These are phyloP conservation scores for Erythrophleum ivorense DNA, from an alignment of 331 rosid species.

Conservation along the genomic window DNA sequence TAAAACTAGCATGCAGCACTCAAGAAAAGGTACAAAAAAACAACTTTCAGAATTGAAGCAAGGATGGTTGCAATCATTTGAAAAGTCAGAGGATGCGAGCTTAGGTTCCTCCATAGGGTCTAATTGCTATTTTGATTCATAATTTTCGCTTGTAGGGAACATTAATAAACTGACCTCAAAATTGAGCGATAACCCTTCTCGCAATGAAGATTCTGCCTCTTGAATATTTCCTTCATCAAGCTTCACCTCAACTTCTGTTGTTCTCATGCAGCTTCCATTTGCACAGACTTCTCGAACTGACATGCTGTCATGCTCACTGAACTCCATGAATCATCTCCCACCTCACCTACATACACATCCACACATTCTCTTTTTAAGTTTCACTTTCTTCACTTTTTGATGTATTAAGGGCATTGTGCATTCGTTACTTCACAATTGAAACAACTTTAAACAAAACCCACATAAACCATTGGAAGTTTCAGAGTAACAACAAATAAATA, in stretches of 20 bases:
- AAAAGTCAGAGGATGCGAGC: conserved; percentile 1
- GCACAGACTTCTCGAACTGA: conserved; percentile 65
- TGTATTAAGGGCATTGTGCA: conserved; percentile 5
- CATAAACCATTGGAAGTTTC: neutral
- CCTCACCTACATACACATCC: conserved; percentile 38
- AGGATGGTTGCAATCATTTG: conserved; percentile 18
- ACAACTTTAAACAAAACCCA: conserved; percentile 31
- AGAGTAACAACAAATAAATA: conserved; percentile 8
- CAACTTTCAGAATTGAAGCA: conserved; percentile 8
- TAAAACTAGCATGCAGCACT: conserved; percentile 16
- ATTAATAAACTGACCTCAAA: conserved; percentile 67
- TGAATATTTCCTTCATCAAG: conserved; percentile 96
- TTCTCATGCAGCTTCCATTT: conserved; percentile 62
- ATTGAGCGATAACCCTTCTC: conserved; percentile 89
- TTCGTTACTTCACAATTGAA: conserved; percentile 15
- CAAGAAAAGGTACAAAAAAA: neutral
- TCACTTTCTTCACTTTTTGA: conserved; percentile 22
- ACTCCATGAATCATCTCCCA: conserved; percentile 65
- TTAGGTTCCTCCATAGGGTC: neutral
- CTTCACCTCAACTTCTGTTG: conserved; percentile 78
- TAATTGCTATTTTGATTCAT: neutral
- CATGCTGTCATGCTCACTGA: conserved; percentile 51
- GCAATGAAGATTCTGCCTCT: conserved; percentile 87
- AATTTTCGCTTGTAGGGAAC: neutral
- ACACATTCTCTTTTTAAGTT: conserved; percentile 33